These are phyloP conservation scores for Hebeloma cylindrosporum DNA, from an alignment of 768 basidiomycete genomes.

Conservation along the genomic window DNA sequence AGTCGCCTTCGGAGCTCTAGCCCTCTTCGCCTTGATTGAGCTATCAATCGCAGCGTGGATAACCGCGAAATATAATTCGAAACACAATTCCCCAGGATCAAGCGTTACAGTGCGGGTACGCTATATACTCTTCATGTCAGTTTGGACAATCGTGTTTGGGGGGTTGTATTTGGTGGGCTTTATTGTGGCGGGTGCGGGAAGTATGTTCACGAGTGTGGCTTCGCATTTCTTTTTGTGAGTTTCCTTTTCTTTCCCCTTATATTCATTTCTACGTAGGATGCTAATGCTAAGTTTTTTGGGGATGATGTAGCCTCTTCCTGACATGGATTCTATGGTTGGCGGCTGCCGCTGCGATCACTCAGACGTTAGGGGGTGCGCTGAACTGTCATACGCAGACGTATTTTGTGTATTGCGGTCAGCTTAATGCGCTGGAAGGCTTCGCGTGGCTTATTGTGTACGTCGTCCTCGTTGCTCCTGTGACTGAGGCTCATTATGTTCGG, in stretches of 20 bases:
- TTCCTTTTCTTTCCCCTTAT: neutral
- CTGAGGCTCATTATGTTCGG: conserved; percentile 1
- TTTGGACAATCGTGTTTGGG: conserved; percentile 66
- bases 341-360: conserved; percentile 69
- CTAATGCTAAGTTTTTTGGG: neutral
- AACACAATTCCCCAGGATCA: conserved; percentile 49
- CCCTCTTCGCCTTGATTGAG: conserved; percentile 68
- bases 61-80: conserved; percentile 55
- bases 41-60: conserved; percentile 75
- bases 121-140: conserved; percentile 68
- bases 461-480: neutral
- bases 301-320: conserved; percentile 49
- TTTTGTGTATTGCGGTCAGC: conserved; percentile 69
- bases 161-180: conserved; percentile 55
- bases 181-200: conserved; percentile 47
- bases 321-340: conserved; percentile 83
- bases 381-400: conserved; percentile 56
- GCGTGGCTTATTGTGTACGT: conserved; percentile 74
- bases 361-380: conserved; percentile 63
- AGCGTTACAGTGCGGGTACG: conserved; percentile 61
- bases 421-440: conserved; percentile 75
- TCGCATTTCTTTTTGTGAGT: conserved; percentile 67
- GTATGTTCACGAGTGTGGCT: conserved; percentile 56
- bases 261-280: neutral
- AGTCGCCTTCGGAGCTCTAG: conserved; percentile 55